Percentiles rank a stretch among this genome's conserved stretches.
phyloP scores from a whole-genome alignment of 2,329 filamentous ascomycete species.

The Fusarium sp. region DNA sequence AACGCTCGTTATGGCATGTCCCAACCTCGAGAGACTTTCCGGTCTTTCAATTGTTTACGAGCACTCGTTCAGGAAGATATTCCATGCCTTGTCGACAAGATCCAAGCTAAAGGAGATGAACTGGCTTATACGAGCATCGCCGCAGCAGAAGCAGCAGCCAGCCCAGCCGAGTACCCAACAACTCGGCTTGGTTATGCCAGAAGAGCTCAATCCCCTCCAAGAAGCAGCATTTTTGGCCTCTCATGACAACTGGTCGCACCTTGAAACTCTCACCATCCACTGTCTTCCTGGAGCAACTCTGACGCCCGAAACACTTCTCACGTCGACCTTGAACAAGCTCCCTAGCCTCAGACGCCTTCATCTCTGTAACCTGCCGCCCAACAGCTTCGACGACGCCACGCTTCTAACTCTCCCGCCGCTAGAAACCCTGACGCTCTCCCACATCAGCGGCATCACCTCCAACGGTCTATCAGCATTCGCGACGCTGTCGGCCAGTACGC shows the following conservation, averaged over 20 bases:
- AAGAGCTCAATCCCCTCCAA: constrained; percentile 50
- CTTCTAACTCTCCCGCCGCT: constrained; percentile 69
- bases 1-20: constrained; percentile 73
- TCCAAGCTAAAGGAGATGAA: constrained; percentile 68
- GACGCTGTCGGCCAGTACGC: constrained; percentile 60
- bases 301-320: constrained; percentile 65
- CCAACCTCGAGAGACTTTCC: constrained; percentile 71
- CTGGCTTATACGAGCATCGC: constrained; percentile 66
- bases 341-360: constrained; percentile 70
- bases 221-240: constrained; percentile 62
- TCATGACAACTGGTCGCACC: constrained; percentile 67
- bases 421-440: constrained; percentile 66
- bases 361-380: constrained; percentile 67
- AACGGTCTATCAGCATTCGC: constrained; percentile 69
- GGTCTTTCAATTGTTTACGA: constrained; percentile 68
- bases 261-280: constrained; percentile 70
- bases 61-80: constrained; percentile 68
- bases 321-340: constrained; percentile 63
- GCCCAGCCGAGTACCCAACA: constrained; percentile 51
- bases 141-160: constrained; percentile 50
- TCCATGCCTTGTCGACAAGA: constrained; percentile 71
- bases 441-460: constrained; percentile 68
- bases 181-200: constrained; percentile 48
- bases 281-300: constrained; percentile 68
- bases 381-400: constrained; percentile 69